Conservation (phyloP, 768 basidiomycete genomes). For the Trametes punicea region DNA sequence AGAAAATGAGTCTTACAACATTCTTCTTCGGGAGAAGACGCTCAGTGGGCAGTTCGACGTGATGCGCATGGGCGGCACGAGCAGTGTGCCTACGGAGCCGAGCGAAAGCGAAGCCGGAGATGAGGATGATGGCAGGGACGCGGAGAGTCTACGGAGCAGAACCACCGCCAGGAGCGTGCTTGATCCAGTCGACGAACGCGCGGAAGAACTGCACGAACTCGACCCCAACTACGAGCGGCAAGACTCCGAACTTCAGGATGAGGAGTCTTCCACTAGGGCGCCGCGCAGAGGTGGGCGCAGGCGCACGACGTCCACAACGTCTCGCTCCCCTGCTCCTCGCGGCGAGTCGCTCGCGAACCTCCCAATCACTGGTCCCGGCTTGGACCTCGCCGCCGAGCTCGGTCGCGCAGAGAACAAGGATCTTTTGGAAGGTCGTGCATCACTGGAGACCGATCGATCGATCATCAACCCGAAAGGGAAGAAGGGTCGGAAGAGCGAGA, state of each 20-base stretch:
- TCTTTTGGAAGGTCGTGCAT: constrained; percentile 52
- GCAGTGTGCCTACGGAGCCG: constrained; percentile 46
- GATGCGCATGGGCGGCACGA: constrained; percentile 39
- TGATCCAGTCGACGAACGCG: constrained; percentile 46
- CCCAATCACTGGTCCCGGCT: constrained; percentile 84
- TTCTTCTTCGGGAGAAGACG: constrained; percentile 87
- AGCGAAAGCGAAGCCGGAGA: constrained; percentile 27
- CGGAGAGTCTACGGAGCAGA: constrained; percentile 48
- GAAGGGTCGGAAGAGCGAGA: constrained; percentile 30
- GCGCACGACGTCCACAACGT: constrained; percentile 28
- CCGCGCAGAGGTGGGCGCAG: constrained; percentile 16
- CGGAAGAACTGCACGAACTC: constrained; percentile 47
- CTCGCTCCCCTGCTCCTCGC: constrained; percentile 46
- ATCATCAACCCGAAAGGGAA: constrained; percentile 42
- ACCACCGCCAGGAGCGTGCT: constrained; percentile 57
- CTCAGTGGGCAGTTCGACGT: constrained; percentile 85
- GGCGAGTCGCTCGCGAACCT: constrained; percentile 86
- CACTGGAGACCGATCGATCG: constrained; percentile 51
- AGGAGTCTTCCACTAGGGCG: constrained; percentile 5
- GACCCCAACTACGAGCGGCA: constrained; percentile 34
- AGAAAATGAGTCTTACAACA: constrained; percentile 97
- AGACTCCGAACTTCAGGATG: constrained; percentile 2
- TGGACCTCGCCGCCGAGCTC: constrained; percentile 88
- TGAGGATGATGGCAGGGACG: constrained; percentile 30
- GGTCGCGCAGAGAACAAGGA: constrained; percentile 91